phyloP scores from a whole-genome alignment of 139 green algal species.

The Micromonas commoda region DNA sequence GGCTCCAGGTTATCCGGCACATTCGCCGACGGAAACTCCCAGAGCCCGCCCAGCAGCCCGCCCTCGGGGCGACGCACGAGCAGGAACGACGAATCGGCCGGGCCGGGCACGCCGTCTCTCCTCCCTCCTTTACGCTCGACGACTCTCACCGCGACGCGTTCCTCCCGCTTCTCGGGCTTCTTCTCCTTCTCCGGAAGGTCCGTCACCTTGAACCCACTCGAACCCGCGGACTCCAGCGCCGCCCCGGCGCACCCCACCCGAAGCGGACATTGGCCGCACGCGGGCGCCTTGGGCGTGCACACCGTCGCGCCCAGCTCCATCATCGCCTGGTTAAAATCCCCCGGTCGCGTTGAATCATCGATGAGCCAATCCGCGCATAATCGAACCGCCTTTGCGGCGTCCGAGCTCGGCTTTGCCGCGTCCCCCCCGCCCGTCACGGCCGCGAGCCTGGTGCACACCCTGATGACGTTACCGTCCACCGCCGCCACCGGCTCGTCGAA shows the following conservation, averaged over 20 bases:
- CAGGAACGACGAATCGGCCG: constrained; percentile 30
- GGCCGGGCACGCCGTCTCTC: background rate
- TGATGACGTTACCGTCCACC: constrained; percentile 92
- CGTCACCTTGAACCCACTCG: background rate
- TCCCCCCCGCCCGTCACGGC: constrained; percentile 35
- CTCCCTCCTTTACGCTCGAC: background rate
- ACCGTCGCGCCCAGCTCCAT: constrained; percentile 93
- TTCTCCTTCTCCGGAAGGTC: constrained; percentile 20
- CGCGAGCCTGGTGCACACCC: constrained; percentile 59
- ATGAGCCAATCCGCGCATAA: constrained; percentile 45
- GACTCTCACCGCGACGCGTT: background rate
- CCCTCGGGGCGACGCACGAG: constrained; percentile 38
- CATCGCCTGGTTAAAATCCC: constrained; percentile 93
- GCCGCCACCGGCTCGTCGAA: constrained; percentile 60
- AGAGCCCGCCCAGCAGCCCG: constrained; percentile 45
- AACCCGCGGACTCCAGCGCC: background rate
- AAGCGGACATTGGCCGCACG: constrained; percentile 68
- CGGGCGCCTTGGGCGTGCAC: constrained; percentile 62
- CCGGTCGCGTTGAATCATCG: constrained; percentile 57
- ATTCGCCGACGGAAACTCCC: constrained; percentile 46
- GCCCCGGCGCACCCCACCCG: constrained; percentile 42
- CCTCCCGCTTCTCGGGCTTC: constrained; percentile 15
- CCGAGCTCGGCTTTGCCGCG: background rate
- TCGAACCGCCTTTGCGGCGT: background rate
- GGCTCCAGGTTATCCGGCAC: constrained; percentile 1